These are phyloP conservation scores for Phalaenopsis aphrodite DNA, from an alignment of 106 monocot genomes.

Conservation along the genomic window DNA sequence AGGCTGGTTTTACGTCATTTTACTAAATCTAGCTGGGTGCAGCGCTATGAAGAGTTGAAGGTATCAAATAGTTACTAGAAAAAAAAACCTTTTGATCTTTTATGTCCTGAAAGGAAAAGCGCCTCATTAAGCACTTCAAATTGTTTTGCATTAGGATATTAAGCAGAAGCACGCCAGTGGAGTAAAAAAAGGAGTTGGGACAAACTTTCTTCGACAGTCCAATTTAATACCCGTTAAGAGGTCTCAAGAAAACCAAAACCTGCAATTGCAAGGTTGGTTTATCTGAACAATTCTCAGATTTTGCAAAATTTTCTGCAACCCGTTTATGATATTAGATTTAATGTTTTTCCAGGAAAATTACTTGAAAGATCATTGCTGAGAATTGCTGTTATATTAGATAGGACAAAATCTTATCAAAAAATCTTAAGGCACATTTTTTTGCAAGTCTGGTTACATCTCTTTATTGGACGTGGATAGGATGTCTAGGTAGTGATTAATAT, in stretches of 20 bases:
- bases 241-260: conserved; percentile 26
- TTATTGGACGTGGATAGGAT: not conserved
- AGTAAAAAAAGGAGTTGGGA: conserved; percentile 16
- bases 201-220: conserved; percentile 19
- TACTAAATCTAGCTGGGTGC: conserved; percentile 49
- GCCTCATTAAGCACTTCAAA: not conserved
- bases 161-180: conserved; percentile 10
- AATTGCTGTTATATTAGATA: not conserved
- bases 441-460: not conserved
- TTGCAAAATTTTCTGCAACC: not conserved
- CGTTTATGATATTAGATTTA: not conserved
- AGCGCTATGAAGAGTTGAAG: conserved; percentile 45
- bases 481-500: not conserved
- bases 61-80: conserved; percentile 21
- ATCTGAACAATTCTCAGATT: not conserved
- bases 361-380: not conserved
- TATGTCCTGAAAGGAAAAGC: not conserved
- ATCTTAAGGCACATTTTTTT: not conserved
- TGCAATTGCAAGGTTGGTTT: conserved; percentile 32
- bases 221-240: conserved; percentile 35
- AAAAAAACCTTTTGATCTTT: not conserved
- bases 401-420: not conserved
- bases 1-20: conserved; percentile 34
- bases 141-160: conserved; percentile 37
- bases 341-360: not conserved